These are phyloP conservation scores for Vigna mungo DNA, from an alignment of 306 rosid genomes.

Conservation along the genomic window DNA sequence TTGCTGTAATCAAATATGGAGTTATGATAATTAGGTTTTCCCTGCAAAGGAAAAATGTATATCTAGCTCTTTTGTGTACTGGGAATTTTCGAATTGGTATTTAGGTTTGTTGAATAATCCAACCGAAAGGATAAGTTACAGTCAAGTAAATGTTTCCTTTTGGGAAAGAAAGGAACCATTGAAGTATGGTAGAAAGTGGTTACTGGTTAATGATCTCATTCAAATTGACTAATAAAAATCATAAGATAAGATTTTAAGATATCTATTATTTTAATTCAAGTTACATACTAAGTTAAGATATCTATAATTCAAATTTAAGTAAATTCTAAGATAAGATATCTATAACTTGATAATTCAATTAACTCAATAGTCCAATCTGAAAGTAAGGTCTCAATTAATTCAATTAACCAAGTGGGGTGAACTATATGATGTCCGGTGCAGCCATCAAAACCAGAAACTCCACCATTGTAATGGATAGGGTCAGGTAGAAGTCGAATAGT, in stretches of 20 bases:
- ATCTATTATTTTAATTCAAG: not conserved
- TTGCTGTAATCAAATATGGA: conserved; percentile 19
- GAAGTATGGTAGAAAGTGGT: not conserved
- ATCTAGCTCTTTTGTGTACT: not conserved
- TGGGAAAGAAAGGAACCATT: not conserved
- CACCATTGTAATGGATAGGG: no score
- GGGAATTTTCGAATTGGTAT: not conserved
- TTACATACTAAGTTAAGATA: not conserved
- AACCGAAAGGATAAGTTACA: not conserved
- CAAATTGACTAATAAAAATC: not conserved
- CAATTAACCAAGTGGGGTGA: no score
- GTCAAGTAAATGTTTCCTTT: not conserved
- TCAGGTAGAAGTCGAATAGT: no score
- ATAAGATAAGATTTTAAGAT: not conserved
- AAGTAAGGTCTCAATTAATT: not conserved
- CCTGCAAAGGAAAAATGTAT: conserved; percentile 8
- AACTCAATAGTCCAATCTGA: not conserved
- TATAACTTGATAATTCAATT: not conserved
- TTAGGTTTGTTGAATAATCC: not conserved
- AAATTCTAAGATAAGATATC: not conserved
- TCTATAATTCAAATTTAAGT: not conserved
- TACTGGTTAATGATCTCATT: not conserved
- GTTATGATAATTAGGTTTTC: conserved; percentile 9
- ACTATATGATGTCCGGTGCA: no score
- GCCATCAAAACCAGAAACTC: no score